A percentile compares a stretch with the other conserved stretches of the same genome.
phyloP scores from a whole-genome alignment of 177 flowering plant genomes.

The Vitis hybrid region DNA sequence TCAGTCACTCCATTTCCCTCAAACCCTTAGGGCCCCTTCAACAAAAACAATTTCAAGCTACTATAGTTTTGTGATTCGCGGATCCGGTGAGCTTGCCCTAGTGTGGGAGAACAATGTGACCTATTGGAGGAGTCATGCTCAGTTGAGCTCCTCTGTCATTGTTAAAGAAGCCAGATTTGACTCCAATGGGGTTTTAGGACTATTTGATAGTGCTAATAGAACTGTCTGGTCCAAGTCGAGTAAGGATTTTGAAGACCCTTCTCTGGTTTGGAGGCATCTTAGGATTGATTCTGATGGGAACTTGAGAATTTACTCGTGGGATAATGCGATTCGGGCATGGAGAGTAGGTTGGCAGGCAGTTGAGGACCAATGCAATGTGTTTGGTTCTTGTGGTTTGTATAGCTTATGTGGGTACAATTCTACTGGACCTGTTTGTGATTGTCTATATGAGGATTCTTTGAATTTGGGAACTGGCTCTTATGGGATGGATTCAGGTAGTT shows the following conservation, averaged over 20 bases:
- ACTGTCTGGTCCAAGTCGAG: constrained; percentile 43
- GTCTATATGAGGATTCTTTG: constrained; percentile 31
- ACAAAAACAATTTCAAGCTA: constrained; percentile 39
- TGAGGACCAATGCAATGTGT: constrained; percentile 52
- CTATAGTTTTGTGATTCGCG: constrained; percentile 36
- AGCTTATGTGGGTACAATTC: constrained; percentile 46
- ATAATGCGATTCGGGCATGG: constrained; percentile 28
- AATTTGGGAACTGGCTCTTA: constrained; percentile 16
- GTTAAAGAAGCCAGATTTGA: constrained; percentile 43
- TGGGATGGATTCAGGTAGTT: constrained; percentile 21
- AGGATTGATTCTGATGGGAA: constrained; percentile 58
- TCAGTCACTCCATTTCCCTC: constrained; percentile 46
- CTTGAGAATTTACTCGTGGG: constrained; percentile 60
- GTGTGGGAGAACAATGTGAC: constrained; percentile 58
- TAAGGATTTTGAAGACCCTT: constrained; percentile 42
- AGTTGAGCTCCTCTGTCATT: constrained; percentile 22
- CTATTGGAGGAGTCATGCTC: constrained; percentile 43
- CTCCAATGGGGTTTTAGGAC: constrained; percentile 34
- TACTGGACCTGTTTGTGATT: constrained; percentile 42
- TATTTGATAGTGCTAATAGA: constrained; percentile 28
- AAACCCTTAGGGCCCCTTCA: constrained; percentile 47
- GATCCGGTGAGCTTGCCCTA: constrained; percentile 40
- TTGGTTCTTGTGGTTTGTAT: constrained; percentile 56
- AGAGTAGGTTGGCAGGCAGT: constrained; percentile 66
- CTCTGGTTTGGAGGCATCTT: constrained; percentile 41